These are phyloP conservation scores for Coemansia sp. DNA, from an alignment of 371 early-diverging fungal species.

Conservation along the genomic window DNA sequence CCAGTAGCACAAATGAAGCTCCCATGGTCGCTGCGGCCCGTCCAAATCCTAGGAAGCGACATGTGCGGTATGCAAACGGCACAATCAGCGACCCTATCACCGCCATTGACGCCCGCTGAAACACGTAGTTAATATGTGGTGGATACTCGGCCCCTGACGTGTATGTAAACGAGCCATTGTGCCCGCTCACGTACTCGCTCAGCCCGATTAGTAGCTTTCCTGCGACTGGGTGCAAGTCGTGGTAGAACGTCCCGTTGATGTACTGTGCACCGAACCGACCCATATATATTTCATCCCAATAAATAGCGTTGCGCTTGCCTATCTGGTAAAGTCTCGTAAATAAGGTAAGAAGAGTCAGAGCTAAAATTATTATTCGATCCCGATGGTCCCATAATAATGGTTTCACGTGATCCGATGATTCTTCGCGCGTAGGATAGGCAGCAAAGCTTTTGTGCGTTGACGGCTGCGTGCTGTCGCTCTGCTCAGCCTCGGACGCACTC, in stretches of 20 bases:
- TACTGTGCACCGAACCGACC: slow-evolving; percentile 94
- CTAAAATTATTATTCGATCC: slow-evolving; percentile 12
- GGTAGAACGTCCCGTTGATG: slow-evolving; percentile 91
- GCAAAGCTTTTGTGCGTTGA: slow-evolving; percentile 4
- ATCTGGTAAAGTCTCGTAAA: slow-evolving; percentile 86
- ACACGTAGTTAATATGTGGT: slow-evolving; percentile 74
- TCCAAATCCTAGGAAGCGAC: slow-evolving; percentile 75
- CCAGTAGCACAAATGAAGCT: slow-evolving; percentile 79
- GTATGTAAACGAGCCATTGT: slow-evolving; percentile 87
- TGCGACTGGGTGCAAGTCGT: slow-evolving; percentile 99
- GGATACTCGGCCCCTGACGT: slow-evolving; percentile 86
- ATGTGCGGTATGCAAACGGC: slow-evolving; percentile 90
- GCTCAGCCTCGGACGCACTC: too few relatives aligned
- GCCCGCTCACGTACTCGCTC: slow-evolving; percentile 83
- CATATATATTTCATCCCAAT: slow-evolving; percentile 82
- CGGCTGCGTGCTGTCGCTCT: not conserved
- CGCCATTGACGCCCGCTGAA: slow-evolving; percentile 91
- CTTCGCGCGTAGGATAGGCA: slow-evolving; percentile 16
- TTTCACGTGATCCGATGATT: not conserved
- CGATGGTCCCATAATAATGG: not conserved
- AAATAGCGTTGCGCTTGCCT: slow-evolving; percentile 68
- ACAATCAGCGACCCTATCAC: slow-evolving; percentile 92
- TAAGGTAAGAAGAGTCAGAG: slow-evolving; percentile 17
- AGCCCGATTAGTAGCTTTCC: slow-evolving; percentile 98
- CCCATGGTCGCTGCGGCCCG: slow-evolving; percentile 68